Evolutionary conservation across 176 grass and related monocot species (phyloP).

Genomic region (Echinochloa phyllopogon): DNA sequence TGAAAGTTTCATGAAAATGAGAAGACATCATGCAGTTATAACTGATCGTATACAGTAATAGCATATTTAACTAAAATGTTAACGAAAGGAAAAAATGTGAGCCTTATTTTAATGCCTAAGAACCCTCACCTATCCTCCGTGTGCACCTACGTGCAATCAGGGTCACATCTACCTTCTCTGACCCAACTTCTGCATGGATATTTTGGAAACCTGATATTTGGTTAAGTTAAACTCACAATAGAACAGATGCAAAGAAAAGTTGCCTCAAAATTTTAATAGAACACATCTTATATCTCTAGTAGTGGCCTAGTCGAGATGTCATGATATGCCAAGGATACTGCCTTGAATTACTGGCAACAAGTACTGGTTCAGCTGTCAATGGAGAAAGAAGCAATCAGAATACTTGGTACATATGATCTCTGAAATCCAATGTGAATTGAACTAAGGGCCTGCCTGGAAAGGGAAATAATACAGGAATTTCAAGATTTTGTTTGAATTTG

Average conservation of each 20-base stretch:
- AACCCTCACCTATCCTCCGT: slow-evolving; percentile 73
- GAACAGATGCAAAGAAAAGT: slow-evolving; percentile 11
- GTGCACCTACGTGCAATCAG: slow-evolving; percentile 96
- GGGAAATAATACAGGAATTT: not conserved
- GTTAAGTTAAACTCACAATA: slow-evolving; percentile 68
- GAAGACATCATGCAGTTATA: not conserved
- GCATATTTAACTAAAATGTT: slow-evolving; percentile 1
- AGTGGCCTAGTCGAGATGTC: slow-evolving; percentile 27
- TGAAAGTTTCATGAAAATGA: slow-evolving; percentile 1
- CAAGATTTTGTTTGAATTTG: not conserved
- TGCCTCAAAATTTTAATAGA: slow-evolving; percentile 23
- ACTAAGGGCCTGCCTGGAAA: not conserved
- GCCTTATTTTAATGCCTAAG: slow-evolving; percentile 9
- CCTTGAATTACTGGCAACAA: slow-evolving; percentile 97
- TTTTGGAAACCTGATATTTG: slow-evolving; percentile 79
- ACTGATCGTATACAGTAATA: not conserved
- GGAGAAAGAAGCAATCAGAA: slow-evolving; percentile 51
- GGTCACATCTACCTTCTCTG: slow-evolving; percentile 72
- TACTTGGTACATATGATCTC: not conserved
- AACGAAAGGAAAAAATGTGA: slow-evolving; percentile 21
- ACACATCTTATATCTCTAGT: slow-evolving; percentile 32
- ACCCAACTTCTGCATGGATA: slow-evolving; percentile 78
- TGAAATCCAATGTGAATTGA: slow-evolving; percentile 22
- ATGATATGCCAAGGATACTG: slow-evolving; percentile 80
- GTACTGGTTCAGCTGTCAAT: slow-evolving; percentile 84